Conservation (phyloP, 1,284 basidiomycete species). For the Salmacisia buchloeana region DNA sequence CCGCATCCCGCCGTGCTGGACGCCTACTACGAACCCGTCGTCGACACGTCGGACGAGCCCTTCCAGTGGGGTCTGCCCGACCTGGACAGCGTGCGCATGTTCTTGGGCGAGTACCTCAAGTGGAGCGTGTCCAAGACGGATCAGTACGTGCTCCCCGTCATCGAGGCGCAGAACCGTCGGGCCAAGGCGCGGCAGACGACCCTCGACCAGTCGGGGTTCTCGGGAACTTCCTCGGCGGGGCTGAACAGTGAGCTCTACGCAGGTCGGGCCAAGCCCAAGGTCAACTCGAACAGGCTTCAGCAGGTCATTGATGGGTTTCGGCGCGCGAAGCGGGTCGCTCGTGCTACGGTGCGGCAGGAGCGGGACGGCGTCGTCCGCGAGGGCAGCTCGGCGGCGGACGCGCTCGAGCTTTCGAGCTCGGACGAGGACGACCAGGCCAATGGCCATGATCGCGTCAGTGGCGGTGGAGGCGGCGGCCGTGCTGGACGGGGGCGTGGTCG, state of each 20-base stretch:
- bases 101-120: constrained; percentile 74
- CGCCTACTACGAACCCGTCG: constrained; percentile 83
- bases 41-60: constrained; percentile 84
- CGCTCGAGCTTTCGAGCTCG: background rate
- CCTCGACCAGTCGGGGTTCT: constrained; percentile 56
- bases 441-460: too few relatives aligned
- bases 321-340: background rate
- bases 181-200: constrained; percentile 55
- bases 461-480: background rate
- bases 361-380: background rate
- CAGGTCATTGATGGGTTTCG: constrained; percentile 7
- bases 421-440: background rate
- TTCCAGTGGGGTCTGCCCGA: constrained; percentile 98
- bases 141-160: constrained; percentile 84
- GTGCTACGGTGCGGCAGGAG: background rate
- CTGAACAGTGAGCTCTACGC: background rate
- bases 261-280: background rate
- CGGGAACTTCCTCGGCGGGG: constrained; percentile 25
- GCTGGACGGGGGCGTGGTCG: background rate
- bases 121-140: constrained; percentile 86
- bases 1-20: constrained; percentile 78
- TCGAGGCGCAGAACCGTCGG: constrained; percentile 59
- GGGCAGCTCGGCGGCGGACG: background rate
- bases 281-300: constrained; percentile 7
- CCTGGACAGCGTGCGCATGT: constrained; percentile 67